Evolutionary conservation across 208 protist species (phyloP).

Genomic region (Trypanosoma platydactyli): DNA sequence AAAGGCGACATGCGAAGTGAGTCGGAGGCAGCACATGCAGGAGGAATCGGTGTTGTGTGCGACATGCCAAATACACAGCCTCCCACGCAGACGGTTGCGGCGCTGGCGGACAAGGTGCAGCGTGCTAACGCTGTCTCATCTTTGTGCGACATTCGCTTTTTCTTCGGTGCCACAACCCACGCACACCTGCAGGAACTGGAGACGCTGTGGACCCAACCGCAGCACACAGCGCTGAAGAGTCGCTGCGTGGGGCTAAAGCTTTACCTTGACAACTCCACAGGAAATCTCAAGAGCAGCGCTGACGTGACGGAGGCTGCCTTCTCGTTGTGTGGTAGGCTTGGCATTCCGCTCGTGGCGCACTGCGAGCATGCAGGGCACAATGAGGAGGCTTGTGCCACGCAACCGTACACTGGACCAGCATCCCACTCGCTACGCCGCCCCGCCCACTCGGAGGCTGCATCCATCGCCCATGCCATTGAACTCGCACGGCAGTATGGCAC

Average conservation of each 20-base stretch:
- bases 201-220: slow-evolving; percentile 62
- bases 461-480: slow-evolving; percentile 65
- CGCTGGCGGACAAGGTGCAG: slow-evolving; percentile 70
- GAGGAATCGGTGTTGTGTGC: slow-evolving; percentile 83
- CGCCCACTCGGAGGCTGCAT: slow-evolving; percentile 63
- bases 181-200: slow-evolving; percentile 70
- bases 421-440: slow-evolving; percentile 83
- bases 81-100: slow-evolving; percentile 70
- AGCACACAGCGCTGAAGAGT: slow-evolving; percentile 43
- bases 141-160: slow-evolving; percentile 64
- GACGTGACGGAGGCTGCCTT: slow-evolving; percentile 67
- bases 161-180: slow-evolving; percentile 75
- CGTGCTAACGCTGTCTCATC: slow-evolving; percentile 32
- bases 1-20: slow-evolving; percentile 93
- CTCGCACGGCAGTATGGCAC: slow-evolving; percentile 61
- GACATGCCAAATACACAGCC: slow-evolving; percentile 91
- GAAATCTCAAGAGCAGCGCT: slow-evolving; percentile 72
- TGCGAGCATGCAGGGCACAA: slow-evolving; percentile 86
- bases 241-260: slow-evolving; percentile 85
- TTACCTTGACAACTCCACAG: slow-evolving; percentile 88
- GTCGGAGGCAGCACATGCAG: slow-evolving; percentile 87
- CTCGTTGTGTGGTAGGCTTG: slow-evolving; percentile 64
- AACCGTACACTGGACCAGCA: slow-evolving; percentile 62
- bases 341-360: slow-evolving; percentile 82
- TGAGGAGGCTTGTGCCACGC: slow-evolving; percentile 47